Base-by-base conservation (phyloP, 768 basidiomycete genomes). In the Psilocybe azurescens region DNA sequence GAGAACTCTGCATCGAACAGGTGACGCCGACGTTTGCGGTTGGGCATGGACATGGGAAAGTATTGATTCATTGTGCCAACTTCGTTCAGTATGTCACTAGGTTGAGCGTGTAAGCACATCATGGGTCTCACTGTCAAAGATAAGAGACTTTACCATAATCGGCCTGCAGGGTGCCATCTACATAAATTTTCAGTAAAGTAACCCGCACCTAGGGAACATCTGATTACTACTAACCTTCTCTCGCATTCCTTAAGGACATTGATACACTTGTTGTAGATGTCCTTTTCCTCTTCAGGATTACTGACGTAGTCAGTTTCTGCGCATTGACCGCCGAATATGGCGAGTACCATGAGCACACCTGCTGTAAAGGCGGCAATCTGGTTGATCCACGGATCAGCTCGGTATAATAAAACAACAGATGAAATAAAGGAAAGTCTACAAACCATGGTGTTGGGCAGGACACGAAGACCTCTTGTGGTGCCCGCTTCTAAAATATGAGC, bases 401-500 rank as follows among this genome's bases (percentile, higher is more conserved):
- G 20, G 32, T 8, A 9, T 18, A 48, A 9, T 11, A n/a, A n/a
- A 28, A 36, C n/a, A 38, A 3, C 14, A 6, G 39, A 55, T 28
- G 9, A 36, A 41, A 28, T 6, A 2, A 9, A 18, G 10, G 14
- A 4, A 24, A 8, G 9, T 14, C 8, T 36, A 36, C 20, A 38
- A 24, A 80, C 81, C 66, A 76, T 68, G 5, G 72, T 36, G 30
- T 74, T 72, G 1, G 77, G 74, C 46, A 70, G 64, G 11, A 74
- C 67, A 29, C 66, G 66, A 2, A 66, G 36, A 11, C 70, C 72
- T 16, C 81, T 75, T 46, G 69, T 75, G 46, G 79, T 73, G 44
- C 82, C 79, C 5, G 81, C 76, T 61, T 91, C 90, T 53, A 90
- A 73, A 36, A 95, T 79, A 58, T 89, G 90, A 28, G 82, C 83